Conservation (phyloP, 495 filamentous ascomycete genomes). For the Niebla homalea region DNA sequence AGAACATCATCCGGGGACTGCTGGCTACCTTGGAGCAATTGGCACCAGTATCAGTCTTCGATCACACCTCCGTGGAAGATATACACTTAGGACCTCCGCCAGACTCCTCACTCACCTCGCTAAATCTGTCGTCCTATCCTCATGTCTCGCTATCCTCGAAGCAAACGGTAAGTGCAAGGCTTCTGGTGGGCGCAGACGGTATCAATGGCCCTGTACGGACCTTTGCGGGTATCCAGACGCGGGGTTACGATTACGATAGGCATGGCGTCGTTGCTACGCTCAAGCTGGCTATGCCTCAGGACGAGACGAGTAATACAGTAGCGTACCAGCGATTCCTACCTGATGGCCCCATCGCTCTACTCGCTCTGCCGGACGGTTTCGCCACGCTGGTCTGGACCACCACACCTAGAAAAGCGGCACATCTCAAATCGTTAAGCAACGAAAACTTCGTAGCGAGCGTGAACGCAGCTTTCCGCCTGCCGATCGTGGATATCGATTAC, state of each 20-base stretch:
- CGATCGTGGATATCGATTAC: conserved; percentile 63
- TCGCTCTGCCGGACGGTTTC: conserved; percentile 72
- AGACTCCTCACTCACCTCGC: conserved; percentile 43
- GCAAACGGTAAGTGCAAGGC: conserved; percentile 53
- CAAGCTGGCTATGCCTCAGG: conserved; percentile 31
- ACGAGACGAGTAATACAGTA: conserved; percentile 23
- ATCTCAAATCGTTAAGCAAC: conserved; percentile 59
- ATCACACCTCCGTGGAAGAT: conserved; percentile 57
- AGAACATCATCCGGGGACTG: conserved; percentile 69
- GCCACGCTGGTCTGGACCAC: conserved; percentile 92
- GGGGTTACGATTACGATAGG: conserved; percentile 86
- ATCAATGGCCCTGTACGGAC: conserved; percentile 84
- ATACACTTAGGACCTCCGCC: conserved; percentile 51
- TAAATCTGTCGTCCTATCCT: conserved; percentile 79
- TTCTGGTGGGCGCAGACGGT: conserved; percentile 88
- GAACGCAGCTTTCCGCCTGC: conserved; percentile 84
- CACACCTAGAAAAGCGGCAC: conserved; percentile 58
- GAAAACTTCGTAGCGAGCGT: conserved; percentile 74
- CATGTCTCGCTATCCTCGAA: conserved; percentile 53
- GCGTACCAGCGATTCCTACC: conserved; percentile 96
- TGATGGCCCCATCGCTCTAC: conserved; percentile 75
- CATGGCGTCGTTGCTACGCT: conserved; percentile 88
- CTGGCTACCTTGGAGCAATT: conserved; percentile 56
- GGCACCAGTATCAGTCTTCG: conserved; percentile 53
- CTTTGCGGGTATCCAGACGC: conserved; percentile 72